These are phyloP conservation scores for Colletotrichum lindemuthianum DNA, from an alignment of 2,329 filamentous ascomycete genomes.

Conservation along the genomic window DNA sequence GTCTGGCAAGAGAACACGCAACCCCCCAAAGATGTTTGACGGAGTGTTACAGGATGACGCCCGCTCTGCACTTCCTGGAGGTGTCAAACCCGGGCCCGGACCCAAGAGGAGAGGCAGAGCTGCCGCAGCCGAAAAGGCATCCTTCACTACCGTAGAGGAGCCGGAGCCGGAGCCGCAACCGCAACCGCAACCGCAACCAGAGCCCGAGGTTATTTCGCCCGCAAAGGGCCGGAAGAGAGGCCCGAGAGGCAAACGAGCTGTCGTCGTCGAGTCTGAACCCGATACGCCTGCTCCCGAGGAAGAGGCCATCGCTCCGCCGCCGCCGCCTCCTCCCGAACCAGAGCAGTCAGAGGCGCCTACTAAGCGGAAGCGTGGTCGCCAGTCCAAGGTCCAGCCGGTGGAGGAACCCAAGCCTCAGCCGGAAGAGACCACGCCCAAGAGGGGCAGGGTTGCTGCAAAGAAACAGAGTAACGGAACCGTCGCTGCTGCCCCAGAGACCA, in stretches of 20 bases:
- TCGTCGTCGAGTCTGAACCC: conserved; percentile 31
- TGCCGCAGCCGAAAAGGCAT: conserved; percentile 17
- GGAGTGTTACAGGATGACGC: conserved; percentile 58
- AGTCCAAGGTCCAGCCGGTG: conserved; percentile 27
- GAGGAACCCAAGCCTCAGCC: conserved; percentile 18
- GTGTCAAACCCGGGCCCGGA: conserved; percentile 29
- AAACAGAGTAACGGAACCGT: conserved; percentile 31
- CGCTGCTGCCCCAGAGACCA: conserved; percentile 36
- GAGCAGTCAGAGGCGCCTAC: conserved; percentile 20
- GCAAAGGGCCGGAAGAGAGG: conserved; percentile 30
- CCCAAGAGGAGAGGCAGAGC: conserved; percentile 45
- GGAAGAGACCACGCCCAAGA: conserved; percentile 27
- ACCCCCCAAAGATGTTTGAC: conserved; percentile 61
- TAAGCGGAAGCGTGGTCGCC: conserved; percentile 36
- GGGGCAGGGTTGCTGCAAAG: conserved; percentile 27
- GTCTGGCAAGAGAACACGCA: conserved; percentile 64
- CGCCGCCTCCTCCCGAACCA: conserved; percentile 28
- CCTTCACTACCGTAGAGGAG: conserved; percentile 13
- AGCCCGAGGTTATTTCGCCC: conserved; percentile 19
- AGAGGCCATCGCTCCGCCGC: conserved; percentile 25
- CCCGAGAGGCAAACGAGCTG: conserved; percentile 23
- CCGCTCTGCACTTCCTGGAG: conserved; percentile 60
- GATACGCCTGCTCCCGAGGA: conserved; percentile 26
- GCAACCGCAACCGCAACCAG: conserved; percentile 17
- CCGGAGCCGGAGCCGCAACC: conserved; percentile 10